Evolutionary conservation across 139 green algal genomes (phyloP), one percentile per base, ranked within the genome.

Genomic region (Pseudopediastrum boryanum): DNA sequence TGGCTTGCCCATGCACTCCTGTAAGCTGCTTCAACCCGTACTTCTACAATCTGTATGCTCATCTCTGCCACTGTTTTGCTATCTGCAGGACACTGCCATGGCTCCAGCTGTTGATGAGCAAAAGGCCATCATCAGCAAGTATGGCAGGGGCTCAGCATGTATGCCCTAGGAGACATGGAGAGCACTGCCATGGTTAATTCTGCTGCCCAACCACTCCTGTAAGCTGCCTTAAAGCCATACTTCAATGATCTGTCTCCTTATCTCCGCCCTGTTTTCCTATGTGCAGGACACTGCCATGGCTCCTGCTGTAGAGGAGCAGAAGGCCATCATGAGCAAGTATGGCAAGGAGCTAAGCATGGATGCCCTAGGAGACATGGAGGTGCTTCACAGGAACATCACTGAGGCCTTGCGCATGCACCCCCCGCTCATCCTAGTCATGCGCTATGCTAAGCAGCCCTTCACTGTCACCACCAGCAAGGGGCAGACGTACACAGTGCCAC

Each of bases 401-500:
- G 94, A 98, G 85, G 93, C 94, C 54, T 88, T 99, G 71, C 92
- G 96, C 71, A 92, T 99, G 77, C 85, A 97, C 84, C 96, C 96
- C 52, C 96, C 96, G 8, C 91, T 99, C 74, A 92, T 99, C 78
- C 91, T 99, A 93, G 84, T 99, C 36, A 89, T 99, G 88, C 89
- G 96, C 63, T 91, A 96, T 46, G 84, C 79, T 59, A 95, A 97
- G 74, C 81, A 92, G 72, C 66, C 87, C 41, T 99, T 99, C 90
- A 70, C 75, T 3, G 94, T 98, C 23, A 97, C 87, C 27, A 95
- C 87, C 41, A 85, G 69, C 51, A 73, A 89, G 25, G 96, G 96
- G 41, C 88, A 93, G 75, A 82, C 77, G 5, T 97, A 92, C 80
- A 83, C 81, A 27, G 83, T 99, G 5, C 95, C 96, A 41, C 97